phyloP scores from a whole-genome alignment of 2,329 filamentous ascomycete genomes.

The Colletotrichum salicis region DNA sequence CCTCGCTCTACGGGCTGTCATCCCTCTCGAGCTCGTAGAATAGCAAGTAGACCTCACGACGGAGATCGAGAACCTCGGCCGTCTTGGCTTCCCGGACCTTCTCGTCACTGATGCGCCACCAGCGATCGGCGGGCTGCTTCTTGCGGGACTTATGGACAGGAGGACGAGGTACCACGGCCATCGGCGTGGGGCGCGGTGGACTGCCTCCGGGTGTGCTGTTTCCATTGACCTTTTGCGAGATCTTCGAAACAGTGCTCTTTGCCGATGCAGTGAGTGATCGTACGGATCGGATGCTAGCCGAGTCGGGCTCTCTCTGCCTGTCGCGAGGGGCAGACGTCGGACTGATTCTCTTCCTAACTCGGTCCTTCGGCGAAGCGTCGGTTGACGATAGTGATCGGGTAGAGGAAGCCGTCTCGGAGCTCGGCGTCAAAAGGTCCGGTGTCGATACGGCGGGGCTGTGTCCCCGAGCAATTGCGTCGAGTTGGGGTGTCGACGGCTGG shows the following conservation, averaged over 20 bases:
- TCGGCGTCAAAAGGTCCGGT: conserved; percentile 57
- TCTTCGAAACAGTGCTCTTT: conserved; percentile 62
- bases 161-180: conserved; percentile 36
- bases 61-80: conserved; percentile 89
- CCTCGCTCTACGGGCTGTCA: conserved; percentile 36
- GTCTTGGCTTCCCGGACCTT: conserved; percentile 96
- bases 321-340: conserved; percentile 41
- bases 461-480: conserved; percentile 47
- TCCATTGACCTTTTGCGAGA: conserved; percentile 52
- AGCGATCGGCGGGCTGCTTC: conserved; percentile 73
- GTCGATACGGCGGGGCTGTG: conserved; percentile 59
- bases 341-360: conserved; percentile 31
- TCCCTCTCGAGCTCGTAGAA: conserved; percentile 89
- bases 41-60: conserved; percentile 92
- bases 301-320: conserved; percentile 58
- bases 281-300: conserved; percentile 65
- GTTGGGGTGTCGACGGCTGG: conserved; percentile 58
- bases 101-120: conserved; percentile 99
- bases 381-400: conserved; percentile 51
- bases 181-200: conserved; percentile 38
- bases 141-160: conserved; percentile 57
- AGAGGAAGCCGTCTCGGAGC: conserved; percentile 48
- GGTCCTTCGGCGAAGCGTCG: conserved; percentile 38
- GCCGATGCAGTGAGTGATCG: conserved; percentile 68
- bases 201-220: conserved; percentile 34